These are phyloP conservation scores for Mycena chlorophos DNA, from an alignment of 768 basidiomycete genomes.

Conservation along the genomic window DNA sequence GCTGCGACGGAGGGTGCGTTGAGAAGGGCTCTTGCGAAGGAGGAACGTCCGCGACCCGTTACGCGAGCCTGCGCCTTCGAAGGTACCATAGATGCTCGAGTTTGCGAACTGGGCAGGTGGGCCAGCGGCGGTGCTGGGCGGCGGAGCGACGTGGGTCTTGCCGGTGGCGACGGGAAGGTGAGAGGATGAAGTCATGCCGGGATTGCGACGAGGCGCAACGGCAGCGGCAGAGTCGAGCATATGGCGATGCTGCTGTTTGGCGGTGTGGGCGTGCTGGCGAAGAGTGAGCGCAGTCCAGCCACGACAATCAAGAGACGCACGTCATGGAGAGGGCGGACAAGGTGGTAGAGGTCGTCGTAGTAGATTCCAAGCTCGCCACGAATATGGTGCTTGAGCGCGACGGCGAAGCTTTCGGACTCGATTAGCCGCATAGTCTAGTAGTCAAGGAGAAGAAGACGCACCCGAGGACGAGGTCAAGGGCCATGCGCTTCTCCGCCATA, in stretches of 20 bases:
- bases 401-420: slow-evolving; percentile 42
- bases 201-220: slow-evolving; percentile 27
- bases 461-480: slow-evolving; percentile 60
- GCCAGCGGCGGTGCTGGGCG: slow-evolving; percentile 14
- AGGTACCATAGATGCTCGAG: slow-evolving; percentile 54
- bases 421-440: background rate
- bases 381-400: slow-evolving; percentile 63
- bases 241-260: slow-evolving; percentile 22
- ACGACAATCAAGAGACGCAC: slow-evolving; percentile 30
- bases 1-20: slow-evolving; percentile 19
- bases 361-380: slow-evolving; percentile 62
- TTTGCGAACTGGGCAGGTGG: slow-evolving; percentile 40
- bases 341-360: slow-evolving; percentile 60
- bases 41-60: slow-evolving; percentile 20
- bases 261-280: slow-evolving; percentile 36
- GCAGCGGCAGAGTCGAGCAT: slow-evolving; percentile 21
- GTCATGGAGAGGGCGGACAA: slow-evolving; percentile 57
- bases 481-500: slow-evolving; percentile 63
- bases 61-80: slow-evolving; percentile 32
- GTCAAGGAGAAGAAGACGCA: slow-evolving; percentile 27
- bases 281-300: background rate
- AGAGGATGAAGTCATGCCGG: slow-evolving; percentile 30
- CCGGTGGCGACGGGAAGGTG: slow-evolving; percentile 19
- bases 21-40: no score
- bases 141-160: slow-evolving; percentile 11